phyloP scores from a whole-genome alignment of 345 rosid genomes.

The Eucalyptus caleyi region DNA sequence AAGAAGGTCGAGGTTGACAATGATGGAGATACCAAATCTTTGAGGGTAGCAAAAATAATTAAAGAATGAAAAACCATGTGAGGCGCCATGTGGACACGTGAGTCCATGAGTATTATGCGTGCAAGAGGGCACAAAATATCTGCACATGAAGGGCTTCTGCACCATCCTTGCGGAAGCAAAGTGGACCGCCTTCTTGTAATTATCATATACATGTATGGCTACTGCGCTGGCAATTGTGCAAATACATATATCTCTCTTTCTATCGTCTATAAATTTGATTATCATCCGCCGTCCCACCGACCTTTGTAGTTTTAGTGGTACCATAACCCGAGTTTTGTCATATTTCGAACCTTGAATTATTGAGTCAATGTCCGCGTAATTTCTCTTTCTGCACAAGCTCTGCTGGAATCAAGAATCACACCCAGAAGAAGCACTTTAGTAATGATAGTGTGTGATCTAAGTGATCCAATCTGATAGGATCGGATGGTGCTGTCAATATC shows the following conservation, averaged over 20 bases:
- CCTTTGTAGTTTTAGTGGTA: not conserved
- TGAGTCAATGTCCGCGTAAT: not conserved
- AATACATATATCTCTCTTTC: not conserved
- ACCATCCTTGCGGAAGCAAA: not conserved
- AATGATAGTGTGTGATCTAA: not conserved
- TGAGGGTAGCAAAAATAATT: not conserved
- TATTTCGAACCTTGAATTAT: not conserved
- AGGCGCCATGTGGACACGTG: constrained; percentile 5
- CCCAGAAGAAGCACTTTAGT: not conserved
- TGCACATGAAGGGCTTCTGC: not conserved
- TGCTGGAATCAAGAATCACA: not conserved
- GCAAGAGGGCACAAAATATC: not conserved
- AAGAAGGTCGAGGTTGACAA: not conserved
- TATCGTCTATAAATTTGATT: not conserved
- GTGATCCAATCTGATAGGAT: not conserved
- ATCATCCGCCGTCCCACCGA: not conserved
- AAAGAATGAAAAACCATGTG: not conserved
- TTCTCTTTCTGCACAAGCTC: not conserved
- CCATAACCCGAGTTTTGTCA: not conserved
- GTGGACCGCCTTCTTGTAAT: not conserved
- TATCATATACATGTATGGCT: not conserved
- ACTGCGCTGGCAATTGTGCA: not conserved
- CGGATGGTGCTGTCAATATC: not conserved
- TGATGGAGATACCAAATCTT: not conserved
- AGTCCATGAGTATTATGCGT: not conserved